A percentile compares a stretch with the other conserved stretches of the same genome.
phyloP scores from a whole-genome alignment of 305 asterid species.

The Fraxinus latifolia region DNA sequence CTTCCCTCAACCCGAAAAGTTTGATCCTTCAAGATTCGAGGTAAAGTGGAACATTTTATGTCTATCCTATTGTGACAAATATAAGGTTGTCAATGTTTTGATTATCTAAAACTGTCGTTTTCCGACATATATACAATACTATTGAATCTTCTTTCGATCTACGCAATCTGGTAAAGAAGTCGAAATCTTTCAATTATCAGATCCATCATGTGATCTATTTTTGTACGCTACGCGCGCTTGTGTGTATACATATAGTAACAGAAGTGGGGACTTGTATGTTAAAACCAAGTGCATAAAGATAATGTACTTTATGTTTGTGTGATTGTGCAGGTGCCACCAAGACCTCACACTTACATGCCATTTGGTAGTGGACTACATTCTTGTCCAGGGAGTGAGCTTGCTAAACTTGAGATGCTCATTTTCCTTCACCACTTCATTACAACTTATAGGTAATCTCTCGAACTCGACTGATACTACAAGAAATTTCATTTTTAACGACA shows the following conservation, averaged over 20 bases:
- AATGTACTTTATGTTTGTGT: neutral
- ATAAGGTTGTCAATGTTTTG: slow-evolving; percentile 43
- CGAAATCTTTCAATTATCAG: slow-evolving; percentile 25
- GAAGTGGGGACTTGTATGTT: neutral
- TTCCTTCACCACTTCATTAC: slow-evolving; percentile 62
- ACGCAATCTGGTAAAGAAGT: neutral
- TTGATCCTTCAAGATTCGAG: slow-evolving; percentile 78
- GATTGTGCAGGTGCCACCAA: slow-evolving; percentile 51
- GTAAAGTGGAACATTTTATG: slow-evolving; percentile 29
- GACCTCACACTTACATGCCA: slow-evolving; percentile 63
- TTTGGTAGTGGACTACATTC: slow-evolving; percentile 72
- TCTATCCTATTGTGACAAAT: slow-evolving; percentile 20
- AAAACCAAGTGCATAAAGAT: neutral
- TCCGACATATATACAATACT: neutral
- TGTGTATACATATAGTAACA: neutral
- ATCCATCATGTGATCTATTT: slow-evolving; percentile 32
- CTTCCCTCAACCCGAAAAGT: slow-evolving; percentile 62
- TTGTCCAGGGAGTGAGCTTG: slow-evolving; percentile 75
- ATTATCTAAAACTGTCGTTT: slow-evolving; percentile 27
- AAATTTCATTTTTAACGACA: neutral
- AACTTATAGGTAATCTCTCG: slow-evolving; percentile 42
- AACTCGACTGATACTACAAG: neutral
- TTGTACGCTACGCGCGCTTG: slow-evolving; percentile 13
- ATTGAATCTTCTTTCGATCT: slow-evolving; percentile 25
- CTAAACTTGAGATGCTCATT: slow-evolving; percentile 73